These are phyloP conservation scores for Sporothrix curviconia DNA, from an alignment of 2,329 filamentous ascomycete species.

Conservation along the genomic window DNA sequence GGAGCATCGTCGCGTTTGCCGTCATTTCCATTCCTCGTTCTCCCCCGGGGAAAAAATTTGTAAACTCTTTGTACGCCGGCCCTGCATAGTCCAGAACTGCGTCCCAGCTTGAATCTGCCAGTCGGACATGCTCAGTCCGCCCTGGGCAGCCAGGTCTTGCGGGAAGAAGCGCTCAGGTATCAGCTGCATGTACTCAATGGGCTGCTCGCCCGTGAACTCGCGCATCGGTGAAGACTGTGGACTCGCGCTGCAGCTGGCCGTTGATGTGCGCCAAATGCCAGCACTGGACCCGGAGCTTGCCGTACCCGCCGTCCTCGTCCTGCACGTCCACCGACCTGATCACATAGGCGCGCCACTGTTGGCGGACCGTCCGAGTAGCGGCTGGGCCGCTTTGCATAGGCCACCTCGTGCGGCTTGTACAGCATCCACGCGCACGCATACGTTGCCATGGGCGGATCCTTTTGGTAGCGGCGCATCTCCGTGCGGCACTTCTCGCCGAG, in stretches of 20 bases:
- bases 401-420: conserved; percentile 38
- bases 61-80: conserved; percentile 41
- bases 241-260: conserved; percentile 31
- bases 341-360: conserved; percentile 36
- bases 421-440: conserved; percentile 42
- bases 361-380: conserved; percentile 18
- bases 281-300: conserved; percentile 6
- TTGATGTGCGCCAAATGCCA: conserved; percentile 37
- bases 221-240: conserved; percentile 32
- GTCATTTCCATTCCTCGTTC: no score
- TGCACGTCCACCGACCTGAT: conserved; percentile 29
- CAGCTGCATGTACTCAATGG: conserved; percentile 34
- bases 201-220: conserved; percentile 38
- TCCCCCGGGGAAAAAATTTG: no score
- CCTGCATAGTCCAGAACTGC: conserved; percentile 41
- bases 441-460: conserved; percentile 34
- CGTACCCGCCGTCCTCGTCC: neutral
- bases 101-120: conserved; percentile 37
- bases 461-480: conserved; percentile 36
- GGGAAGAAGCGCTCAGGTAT: conserved; percentile 39
- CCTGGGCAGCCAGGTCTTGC: conserved; percentile 28
- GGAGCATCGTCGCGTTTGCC: conserved; percentile 13
- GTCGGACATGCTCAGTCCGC: conserved; percentile 27
- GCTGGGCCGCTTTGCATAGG: conserved; percentile 34
- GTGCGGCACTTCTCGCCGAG: conserved; percentile 31